These are phyloP conservation scores for Globisporangium emineosum DNA, from an alignment of 352 stramenopile genomes.

Conservation along the genomic window DNA sequence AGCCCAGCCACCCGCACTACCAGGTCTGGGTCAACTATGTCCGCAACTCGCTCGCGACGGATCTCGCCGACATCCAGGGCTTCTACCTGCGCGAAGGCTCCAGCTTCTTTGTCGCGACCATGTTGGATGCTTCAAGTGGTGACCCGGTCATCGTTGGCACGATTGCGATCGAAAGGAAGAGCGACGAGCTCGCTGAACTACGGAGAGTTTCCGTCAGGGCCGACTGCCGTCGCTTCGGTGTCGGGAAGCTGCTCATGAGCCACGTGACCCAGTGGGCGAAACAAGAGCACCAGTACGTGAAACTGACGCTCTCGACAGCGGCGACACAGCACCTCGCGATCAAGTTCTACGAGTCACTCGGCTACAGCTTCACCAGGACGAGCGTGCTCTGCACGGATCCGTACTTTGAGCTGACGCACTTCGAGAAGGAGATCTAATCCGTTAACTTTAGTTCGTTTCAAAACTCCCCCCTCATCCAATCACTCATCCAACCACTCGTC, in stretches of 20 bases:
- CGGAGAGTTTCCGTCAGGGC: constrained; percentile 15
- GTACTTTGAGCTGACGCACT: constrained; percentile 15
- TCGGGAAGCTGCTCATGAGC: constrained; percentile 18
- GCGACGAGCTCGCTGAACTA: constrained; percentile 4
- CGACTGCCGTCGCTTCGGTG: constrained; percentile 15
- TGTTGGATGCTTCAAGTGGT: too few species aligned
- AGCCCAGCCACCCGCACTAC: constrained; percentile 10
- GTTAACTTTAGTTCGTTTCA: background rate
- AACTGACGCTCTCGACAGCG: constrained; percentile 15
- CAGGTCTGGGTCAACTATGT: constrained; percentile 21
- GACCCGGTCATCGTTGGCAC: constrained; percentile 13
- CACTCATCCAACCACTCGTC: background rate
- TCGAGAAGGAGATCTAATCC: constrained; percentile 10
- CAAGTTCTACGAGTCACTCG: constrained; percentile 23
- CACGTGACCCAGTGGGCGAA: constrained; percentile 20
- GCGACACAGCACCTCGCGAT: constrained; percentile 6
- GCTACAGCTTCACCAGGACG: constrained; percentile 17
- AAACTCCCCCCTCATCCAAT: background rate
- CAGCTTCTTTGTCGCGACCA: constrained; percentile 13
- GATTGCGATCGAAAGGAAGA: constrained; percentile 7
- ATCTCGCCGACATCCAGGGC: constrained; percentile 11
- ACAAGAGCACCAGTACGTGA: background rate
- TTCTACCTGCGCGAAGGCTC: constrained; percentile 13
- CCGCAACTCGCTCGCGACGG: constrained; percentile 20
- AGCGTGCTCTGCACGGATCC: constrained; percentile 7